Evolutionary conservation across 352 stramenopile genomes (phyloP), one percentile per base, ranked within the genome.

Genomic region (Pythium brachiatum): DNA sequence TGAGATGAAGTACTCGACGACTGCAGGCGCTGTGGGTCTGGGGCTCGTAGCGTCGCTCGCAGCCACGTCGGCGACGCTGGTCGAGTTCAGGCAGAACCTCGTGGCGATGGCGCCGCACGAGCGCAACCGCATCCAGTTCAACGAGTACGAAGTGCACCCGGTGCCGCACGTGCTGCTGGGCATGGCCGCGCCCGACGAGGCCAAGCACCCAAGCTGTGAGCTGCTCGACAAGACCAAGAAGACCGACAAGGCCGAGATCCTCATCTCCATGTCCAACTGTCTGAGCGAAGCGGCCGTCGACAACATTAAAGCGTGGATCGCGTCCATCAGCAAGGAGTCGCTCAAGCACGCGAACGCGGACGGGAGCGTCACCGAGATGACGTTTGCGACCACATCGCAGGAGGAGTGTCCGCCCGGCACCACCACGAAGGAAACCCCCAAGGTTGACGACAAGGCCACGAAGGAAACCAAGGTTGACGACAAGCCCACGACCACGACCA

Each of bases 251-350:
- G 72, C 72, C 0, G 71, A 68, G 2, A 76, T 87, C 21, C 57
- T 89, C 15, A 61, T 89, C n/a, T 75, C 68, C n/a, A 76, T 90
- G 64, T 88, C 79, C 52, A 84, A 88, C 58, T 89, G 81, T 32
- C 53, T 89, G 18, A 75, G 76, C 58, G 56, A 81, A 26, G 59
- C 60, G 41, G 52, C 70, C n/a, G 39, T 90, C 8, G 58, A 47
- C 7, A 53, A 67, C 15, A 72, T 89, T 9, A 68, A 87, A 12
- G 67, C 69, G 13, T 89, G 81, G 81, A 66, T 90, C 26, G 58
- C 60, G 20, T 63, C 36, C 53, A 60, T 39, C 41, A 32, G 39
- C 26, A 65, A 74, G 53, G 61, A 62, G 31, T 60, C 60, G 46
- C 5, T 62, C 15, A 53, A 70, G 32, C n/a, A 61, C 31, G 47